Conservation (phyloP, 2,329 filamentous ascomycete genomes). For the Fusarium paranaense region DNA sequence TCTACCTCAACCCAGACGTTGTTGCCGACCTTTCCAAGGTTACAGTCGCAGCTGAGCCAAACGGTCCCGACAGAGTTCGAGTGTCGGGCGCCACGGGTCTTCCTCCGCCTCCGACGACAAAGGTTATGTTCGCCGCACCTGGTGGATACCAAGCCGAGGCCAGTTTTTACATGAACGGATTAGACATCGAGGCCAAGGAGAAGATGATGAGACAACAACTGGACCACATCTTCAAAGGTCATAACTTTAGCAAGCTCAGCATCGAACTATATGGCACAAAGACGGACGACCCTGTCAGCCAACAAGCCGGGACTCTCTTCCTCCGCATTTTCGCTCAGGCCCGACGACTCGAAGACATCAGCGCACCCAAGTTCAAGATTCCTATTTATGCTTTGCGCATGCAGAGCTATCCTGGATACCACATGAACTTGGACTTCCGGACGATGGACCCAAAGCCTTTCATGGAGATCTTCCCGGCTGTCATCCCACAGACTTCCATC, state of each 20-base stretch:
- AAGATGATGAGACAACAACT: slow-evolving; percentile 44
- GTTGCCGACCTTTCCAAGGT: slow-evolving; percentile 51
- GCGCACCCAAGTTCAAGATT: slow-evolving; percentile 23
- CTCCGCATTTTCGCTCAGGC: slow-evolving; percentile 56
- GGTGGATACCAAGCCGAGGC: slow-evolving; percentile 54
- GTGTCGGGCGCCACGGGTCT: slow-evolving; percentile 52
- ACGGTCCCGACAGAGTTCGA: slow-evolving; percentile 37
- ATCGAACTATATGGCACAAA: slow-evolving; percentile 46
- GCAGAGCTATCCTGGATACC: slow-evolving; percentile 49
- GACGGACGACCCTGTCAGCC: slow-evolving; percentile 41
- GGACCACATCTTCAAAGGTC: slow-evolving; percentile 34
- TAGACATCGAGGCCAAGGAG: slow-evolving; percentile 44
- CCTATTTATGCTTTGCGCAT: slow-evolving; percentile 47
- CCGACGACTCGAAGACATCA: slow-evolving; percentile 31
- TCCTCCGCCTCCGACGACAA: slow-evolving; percentile 54
- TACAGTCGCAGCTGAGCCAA: slow-evolving; percentile 48
- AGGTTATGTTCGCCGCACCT: slow-evolving; percentile 52
- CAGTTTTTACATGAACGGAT: slow-evolving; percentile 36
- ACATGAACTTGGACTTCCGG: slow-evolving; percentile 51
- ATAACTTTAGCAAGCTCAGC: slow-evolving; percentile 44
- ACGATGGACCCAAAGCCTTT: slow-evolving; percentile 49
- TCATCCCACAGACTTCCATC: background rate
- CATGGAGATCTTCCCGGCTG: slow-evolving; percentile 50
- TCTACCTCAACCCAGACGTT: slow-evolving; percentile 56
- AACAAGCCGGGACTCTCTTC: slow-evolving; percentile 54